These are phyloP conservation scores for Ganoderma boninense DNA, from an alignment of 1,284 basidiomycete species.

Conservation along the genomic window DNA sequence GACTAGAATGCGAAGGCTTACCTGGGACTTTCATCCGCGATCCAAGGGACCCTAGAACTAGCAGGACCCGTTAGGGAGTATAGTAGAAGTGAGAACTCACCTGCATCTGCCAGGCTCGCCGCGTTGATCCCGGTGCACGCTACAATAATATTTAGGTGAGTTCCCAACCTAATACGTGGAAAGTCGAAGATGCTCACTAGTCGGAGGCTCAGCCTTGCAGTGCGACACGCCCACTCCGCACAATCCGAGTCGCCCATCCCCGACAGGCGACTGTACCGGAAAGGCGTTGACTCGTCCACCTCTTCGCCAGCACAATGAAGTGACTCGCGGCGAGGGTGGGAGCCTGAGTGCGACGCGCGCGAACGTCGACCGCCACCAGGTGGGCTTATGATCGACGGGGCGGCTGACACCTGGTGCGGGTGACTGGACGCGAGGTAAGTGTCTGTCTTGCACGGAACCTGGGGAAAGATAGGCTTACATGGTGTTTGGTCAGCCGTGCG, in stretches of 20 bases:
- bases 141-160: background rate
- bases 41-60: background rate
- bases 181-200: background rate
- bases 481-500: constrained; percentile 3
- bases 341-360: constrained; percentile 15
- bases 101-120: background rate
- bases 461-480: background rate
- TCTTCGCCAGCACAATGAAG: background rate
- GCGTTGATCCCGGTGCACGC: background rate
- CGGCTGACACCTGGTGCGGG: background rate
- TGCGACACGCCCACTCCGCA: constrained; percentile 18
- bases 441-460: background rate
- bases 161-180: background rate
- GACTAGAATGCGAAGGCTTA: background rate
- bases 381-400: constrained; percentile 14
- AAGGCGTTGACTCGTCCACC: constrained; percentile 16
- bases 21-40: background rate
- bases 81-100: background rate
- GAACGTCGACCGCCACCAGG: constrained; percentile 22
- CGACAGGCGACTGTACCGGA: constrained; percentile 19
- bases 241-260: constrained; percentile 20
- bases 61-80: background rate
- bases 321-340: constrained; percentile 7
- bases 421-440: background rate
- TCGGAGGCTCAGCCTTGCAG: constrained; percentile 19